Evolutionary conservation across 1,284 basidiomycete genomes (phyloP).

Genomic region (Microbotryum lychnidis-dioicae): DNA sequence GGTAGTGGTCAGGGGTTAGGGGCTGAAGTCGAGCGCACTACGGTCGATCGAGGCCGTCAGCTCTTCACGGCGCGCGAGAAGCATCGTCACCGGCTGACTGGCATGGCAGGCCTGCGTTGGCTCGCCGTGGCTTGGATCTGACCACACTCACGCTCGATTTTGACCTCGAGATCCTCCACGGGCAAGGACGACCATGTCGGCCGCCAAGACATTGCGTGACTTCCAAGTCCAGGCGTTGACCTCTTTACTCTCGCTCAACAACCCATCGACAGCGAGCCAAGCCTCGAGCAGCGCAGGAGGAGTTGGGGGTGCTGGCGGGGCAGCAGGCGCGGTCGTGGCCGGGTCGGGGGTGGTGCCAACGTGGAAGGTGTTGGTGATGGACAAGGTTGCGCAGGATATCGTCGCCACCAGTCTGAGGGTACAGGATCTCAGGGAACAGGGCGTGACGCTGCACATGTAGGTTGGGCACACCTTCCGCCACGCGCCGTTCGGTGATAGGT

Average conservation of each 20-base stretch:
- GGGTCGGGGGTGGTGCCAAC: conserved; percentile 60
- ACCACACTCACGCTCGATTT: no score
- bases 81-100: no score
- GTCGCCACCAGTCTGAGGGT: conserved; percentile 90
- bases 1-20: no score
- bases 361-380: conserved; percentile 94
- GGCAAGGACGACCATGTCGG: neutral
- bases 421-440: conserved; percentile 90
- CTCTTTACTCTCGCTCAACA: conserved; percentile 55
- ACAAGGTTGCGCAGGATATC: conserved; percentile 92
- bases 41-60: no score
- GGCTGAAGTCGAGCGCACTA: no score
- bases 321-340: conserved; percentile 35
- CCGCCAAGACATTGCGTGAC: conserved; percentile 55
- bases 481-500: no score
- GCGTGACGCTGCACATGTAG: conserved; percentile 94
- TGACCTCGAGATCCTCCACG: no score
- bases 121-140: no score
- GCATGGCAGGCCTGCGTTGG: no score
- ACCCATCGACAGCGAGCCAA: conserved; percentile 36
- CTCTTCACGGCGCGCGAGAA: no score
- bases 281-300: conserved; percentile 33
- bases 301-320: conserved; percentile 25
- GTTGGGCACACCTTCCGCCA: conserved; percentile 36
- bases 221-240: conserved; percentile 68